Conservation (phyloP, 2,329 filamentous ascomycete species). For the Aspergillus sp. region DNA sequence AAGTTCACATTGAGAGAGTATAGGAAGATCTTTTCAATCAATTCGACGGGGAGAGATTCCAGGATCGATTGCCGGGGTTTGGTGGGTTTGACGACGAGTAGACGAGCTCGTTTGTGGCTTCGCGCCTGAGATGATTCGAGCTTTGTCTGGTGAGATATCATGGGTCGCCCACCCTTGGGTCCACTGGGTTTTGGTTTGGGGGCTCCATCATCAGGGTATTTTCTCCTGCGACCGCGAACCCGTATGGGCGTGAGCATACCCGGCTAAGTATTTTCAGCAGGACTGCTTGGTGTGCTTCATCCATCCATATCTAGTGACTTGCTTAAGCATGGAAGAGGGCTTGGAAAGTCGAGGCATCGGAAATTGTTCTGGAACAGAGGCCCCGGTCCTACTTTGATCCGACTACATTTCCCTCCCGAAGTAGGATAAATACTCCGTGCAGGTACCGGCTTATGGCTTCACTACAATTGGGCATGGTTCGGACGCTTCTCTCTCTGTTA, state of each 20-base stretch:
- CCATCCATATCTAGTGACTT: background rate
- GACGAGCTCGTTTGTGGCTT: constrained; percentile 18
- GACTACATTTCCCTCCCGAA: too few species aligned
- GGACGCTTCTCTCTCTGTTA: too few species aligned
- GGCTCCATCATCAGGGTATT: constrained; percentile 8
- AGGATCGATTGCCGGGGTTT: constrained; percentile 33
- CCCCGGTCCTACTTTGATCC: too few species aligned
- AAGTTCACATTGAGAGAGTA: constrained; percentile 50
- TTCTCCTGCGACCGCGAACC: constrained; percentile 34
- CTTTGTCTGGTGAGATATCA: constrained; percentile 17
- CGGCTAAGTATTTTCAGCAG: constrained; percentile 44
- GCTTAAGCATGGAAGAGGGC: background rate
- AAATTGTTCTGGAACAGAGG: too few species aligned
- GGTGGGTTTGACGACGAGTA: constrained; percentile 9
- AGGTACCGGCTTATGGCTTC: too few species aligned
- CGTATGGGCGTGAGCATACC: constrained; percentile 34
- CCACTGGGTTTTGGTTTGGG: constrained; percentile 16
- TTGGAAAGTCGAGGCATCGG: too few species aligned
- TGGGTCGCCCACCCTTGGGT: constrained; percentile 19
- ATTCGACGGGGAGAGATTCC: constrained; percentile 52
- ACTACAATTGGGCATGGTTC: too few species aligned
- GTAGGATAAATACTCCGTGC: too few species aligned
- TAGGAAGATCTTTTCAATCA: constrained; percentile 58
- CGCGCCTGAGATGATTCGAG: constrained; percentile 13
- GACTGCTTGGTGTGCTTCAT: background rate